Base-by-base conservation (phyloP, 208 protist genomes). In the Leishmania mexicana region DNA sequence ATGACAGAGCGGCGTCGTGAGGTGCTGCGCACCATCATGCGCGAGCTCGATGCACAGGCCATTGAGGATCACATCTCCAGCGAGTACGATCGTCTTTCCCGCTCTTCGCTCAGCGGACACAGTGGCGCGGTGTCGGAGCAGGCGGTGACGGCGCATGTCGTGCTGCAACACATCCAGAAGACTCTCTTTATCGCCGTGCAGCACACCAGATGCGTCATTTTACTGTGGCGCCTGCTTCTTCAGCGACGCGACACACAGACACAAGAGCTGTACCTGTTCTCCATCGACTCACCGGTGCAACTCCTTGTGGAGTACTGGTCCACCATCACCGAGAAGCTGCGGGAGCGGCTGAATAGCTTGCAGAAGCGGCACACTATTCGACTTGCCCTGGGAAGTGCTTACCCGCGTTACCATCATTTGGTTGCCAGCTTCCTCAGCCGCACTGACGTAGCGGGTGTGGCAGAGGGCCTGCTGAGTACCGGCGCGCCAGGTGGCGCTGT, bases 1-100 rank as follows among this genome's bases (percentile, higher is more conserved):
- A 95, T 95, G 90, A 90, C 87, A 21, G 94, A 97, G 83, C 90
- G 87, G 53, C 93, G 94, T 73, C 89, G 89, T 35, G 92, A 94
- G 83, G 91, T 92, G 24, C 80, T 95, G 74, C 87, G 87, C 71
- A 85, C 78, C 40, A 85, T 96, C 10, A 89, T 93, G 87, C 85
- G 86, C 19, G 94, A 95, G 60, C 82, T 96, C 17, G 90, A 97
- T 71, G 51, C 79, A 51, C 86, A 92, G 79, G 70, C 81, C 51
- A 94, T 95, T 51, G 72, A 79, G 17, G 86, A 89, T 42, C 84
- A 90, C 81, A 83, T 91, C 53, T 85, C 77, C 42, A 74, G 78
- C n/a, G 76, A 88, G 62, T 74, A 76, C 62, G 81, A 87, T 35
- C 62, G 73, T 38, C n/a, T 79, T 75, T 71, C 67, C 35, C 45